Evolutionary conservation across 1,139 yeast genomes (phyloP).

Genomic region (Scheffersomyces illinoinensis): DNA sequence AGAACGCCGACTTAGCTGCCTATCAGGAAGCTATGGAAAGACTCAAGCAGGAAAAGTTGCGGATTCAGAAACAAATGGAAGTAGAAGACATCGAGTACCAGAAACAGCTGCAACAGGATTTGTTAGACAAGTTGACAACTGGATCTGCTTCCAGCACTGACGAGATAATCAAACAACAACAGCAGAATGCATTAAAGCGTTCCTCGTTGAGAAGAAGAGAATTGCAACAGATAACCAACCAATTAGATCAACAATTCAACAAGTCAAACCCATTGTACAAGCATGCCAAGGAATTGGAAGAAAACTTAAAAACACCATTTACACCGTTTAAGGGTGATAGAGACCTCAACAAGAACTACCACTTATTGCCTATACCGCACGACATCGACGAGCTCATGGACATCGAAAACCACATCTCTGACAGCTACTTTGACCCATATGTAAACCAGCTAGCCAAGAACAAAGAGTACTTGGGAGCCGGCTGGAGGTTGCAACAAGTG

Average conservation of each 20-base stretch:
- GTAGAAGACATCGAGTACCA: constrained; percentile 62
- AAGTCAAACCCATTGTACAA: constrained; percentile 26
- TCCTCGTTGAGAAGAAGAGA: constrained; percentile 67
- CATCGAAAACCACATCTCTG: constrained; percentile 52
- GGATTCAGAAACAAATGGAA: constrained; percentile 68
- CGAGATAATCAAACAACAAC: constrained; percentile 47
- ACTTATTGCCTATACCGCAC: constrained; percentile 25
- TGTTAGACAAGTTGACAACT: constrained; percentile 67
- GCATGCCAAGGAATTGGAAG: constrained; percentile 19
- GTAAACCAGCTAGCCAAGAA: constrained; percentile 59
- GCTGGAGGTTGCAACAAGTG: constrained; percentile 71
- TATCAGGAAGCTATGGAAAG: constrained; percentile 58
- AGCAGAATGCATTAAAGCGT: constrained; percentile 52
- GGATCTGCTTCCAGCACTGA: constrained; percentile 53
- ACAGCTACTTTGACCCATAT: constrained; percentile 49
- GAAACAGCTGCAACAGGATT: constrained; percentile 63
- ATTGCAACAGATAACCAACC: constrained; percentile 60
- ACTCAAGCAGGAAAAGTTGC: constrained; percentile 58
- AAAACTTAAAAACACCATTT: constrained; percentile 57
- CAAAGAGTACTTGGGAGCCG: constrained; percentile 78
- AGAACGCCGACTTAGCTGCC: constrained; percentile 64
- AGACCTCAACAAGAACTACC: constrained; percentile 45
- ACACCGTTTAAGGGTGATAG: constrained; percentile 95
- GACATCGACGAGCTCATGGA: constrained; percentile 38
- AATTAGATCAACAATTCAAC: constrained; percentile 44